Evolutionary conservation across 2,329 filamentous ascomycete genomes (phyloP), one percentile per base, ranked within the genome.

Genomic region (Alternaria hordeiaustralica): DNA sequence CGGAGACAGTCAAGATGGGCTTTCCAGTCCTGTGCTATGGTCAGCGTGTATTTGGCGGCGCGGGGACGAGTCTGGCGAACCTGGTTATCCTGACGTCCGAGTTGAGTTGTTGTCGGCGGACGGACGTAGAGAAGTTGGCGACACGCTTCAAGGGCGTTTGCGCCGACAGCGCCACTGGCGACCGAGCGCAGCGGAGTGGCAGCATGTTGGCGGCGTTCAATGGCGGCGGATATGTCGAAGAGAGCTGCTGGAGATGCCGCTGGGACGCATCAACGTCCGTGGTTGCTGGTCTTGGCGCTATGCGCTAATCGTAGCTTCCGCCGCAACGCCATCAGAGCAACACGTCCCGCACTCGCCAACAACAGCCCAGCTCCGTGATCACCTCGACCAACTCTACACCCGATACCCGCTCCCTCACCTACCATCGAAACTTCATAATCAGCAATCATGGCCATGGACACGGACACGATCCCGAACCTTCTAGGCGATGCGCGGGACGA

Each of bases 71-170:
- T 53, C 23, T 33, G 59, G 45, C 33, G 26, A 25, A 72, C 71
- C 71, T 88, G 66, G 95, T 97, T 78, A 99, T 97, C 76, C 92
- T 86, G 78, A 99, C 88, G 85, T 99, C 96, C 79, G 93, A 92
- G 68, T 89, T 77, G 70, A 79, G 66, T 66, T 71, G 68, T 60
- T 68, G 72, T 50, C 71, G 74, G 69, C 64, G 71, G 46, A 75
- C 66, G 5, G 67, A 73, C 57, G 71, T 73, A 49, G 77, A 75
- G 26, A 78, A 68, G 18, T 58, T 67, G 28, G 76, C 70, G 45
- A 70, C 58, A 72, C 73, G 76, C 64, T 66, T 68, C 55, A 70
- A 65, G 65, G 75, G 66, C 58, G 72, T 71, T 68, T 71, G 73
- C 64, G 71, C 72, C 68, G 71, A 72, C 74, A 78, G 72, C 67